Evolutionary conservation across 2,329 filamentous ascomycete genomes (phyloP), one percentile per base, ranked within the genome.

Genomic region (Aspergillus sclerotialis): DNA sequence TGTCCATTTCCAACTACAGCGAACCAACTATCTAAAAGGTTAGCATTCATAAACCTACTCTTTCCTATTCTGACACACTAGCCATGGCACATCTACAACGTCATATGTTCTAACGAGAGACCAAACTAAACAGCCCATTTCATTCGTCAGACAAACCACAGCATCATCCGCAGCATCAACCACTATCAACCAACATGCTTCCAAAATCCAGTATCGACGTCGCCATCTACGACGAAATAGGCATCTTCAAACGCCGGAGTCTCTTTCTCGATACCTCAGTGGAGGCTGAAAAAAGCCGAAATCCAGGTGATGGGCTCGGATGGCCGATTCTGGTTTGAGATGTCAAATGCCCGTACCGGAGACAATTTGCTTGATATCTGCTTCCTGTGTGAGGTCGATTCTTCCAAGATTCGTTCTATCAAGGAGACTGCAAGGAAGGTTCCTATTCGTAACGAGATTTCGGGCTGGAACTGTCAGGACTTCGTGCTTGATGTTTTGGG

Each of bases 401-500:
- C 16, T 24, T 13, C 38, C 13, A 34, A 36, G 14, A 36, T 40
- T 12, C 6, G n/a, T 10, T 27, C 33, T 7, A 42, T 52, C 30
- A 35, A 43, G 27, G 29, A 35, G 9, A 31, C 36, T 16, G 48
- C 46, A 14, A 26, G 36, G 9, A 42, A 45, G n/a, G 24, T 35
- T 7, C 14, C 36, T 3, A 38, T 55, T 11, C 43, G 36, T 29
- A 48, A 52, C 35, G 42, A 50, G 9, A 28, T 27, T 23, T 33
- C 41, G 12, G 46, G 44, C n/a, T 52, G 33, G 35, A 51, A 52
- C 25, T 54, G 45, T 35, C 47, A 54, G 32, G 45, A 53, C 30
- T 55, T 50, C 30, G 43, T 53, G 1, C 43, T 55, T 30, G 50
- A 55, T 8, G 38, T 53, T 32, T 29, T 55, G 17, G 38, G 45